Conservation (phyloP, 2,329 filamentous ascomycete genomes). For the Graphiopsis chlorocephala region DNA sequence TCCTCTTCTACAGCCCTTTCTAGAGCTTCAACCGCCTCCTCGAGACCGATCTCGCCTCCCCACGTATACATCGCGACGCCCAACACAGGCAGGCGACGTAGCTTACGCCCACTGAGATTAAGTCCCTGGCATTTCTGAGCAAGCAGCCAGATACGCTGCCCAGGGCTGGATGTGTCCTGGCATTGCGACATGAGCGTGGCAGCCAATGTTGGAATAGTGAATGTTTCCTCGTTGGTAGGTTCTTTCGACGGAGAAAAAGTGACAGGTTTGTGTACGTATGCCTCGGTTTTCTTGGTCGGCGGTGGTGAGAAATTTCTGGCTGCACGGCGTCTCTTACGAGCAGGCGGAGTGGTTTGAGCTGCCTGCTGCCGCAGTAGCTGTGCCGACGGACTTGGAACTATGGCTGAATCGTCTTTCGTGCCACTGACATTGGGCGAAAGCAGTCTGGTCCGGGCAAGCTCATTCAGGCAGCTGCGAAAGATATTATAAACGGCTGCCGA, state of each 20-base stretch:
- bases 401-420: background rate
- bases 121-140: slow-evolving; percentile 35
- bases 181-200: slow-evolving; percentile 30
- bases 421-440: slow-evolving; percentile 27
- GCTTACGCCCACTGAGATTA: slow-evolving; percentile 40
- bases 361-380: background rate
- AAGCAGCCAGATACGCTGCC: slow-evolving; percentile 32
- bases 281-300: background rate
- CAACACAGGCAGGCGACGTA: slow-evolving; percentile 42
- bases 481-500: slow-evolving; percentile 47
- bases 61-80: slow-evolving; percentile 42
- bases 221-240: background rate
- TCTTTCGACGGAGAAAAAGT: background rate
- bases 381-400: background rate
- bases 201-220: slow-evolving; percentile 28
- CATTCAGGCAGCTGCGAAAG: slow-evolving; percentile 47
- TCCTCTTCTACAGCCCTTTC: slow-evolving; percentile 37
- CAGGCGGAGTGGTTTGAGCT: background rate
- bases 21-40: slow-evolving; percentile 40
- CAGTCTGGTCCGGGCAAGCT: slow-evolving; percentile 40
- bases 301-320: background rate
- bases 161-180: slow-evolving; percentile 25
- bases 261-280: background rate
- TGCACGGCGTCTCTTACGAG: slow-evolving; percentile 1
- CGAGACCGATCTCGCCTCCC: slow-evolving; percentile 34